These are phyloP conservation scores for Aspergillus sclerotiicarbonarius DNA, from an alignment of 495 filamentous ascomycete species.

Conservation along the genomic window DNA sequence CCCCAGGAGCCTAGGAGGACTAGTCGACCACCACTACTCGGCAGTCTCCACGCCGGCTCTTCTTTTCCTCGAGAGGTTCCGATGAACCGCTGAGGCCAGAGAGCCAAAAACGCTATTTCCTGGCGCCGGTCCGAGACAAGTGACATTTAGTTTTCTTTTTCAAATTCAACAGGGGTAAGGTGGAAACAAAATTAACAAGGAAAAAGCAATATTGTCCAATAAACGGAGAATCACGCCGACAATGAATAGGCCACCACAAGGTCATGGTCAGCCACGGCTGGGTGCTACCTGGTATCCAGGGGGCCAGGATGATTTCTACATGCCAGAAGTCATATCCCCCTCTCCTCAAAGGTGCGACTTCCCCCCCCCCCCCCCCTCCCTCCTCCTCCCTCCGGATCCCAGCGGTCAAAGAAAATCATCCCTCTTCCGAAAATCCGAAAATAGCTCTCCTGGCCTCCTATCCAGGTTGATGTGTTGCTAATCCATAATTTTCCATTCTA, in stretches of 20 bases:
- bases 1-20: background rate
- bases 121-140: constrained; percentile 15
- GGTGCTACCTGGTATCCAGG: constrained; percentile 91
- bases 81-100: constrained; percentile 8
- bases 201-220: constrained; percentile 15
- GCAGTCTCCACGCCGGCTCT: constrained; percentile 7
- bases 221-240: constrained; percentile 5
- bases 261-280: constrained; percentile 52
- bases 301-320: constrained; percentile 83
- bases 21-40: background rate
- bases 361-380: constrained; percentile 15
- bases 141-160: background rate
- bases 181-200: constrained; percentile 9
- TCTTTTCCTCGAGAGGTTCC: constrained; percentile 1
- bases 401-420: background rate
- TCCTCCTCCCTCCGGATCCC: constrained; percentile 9
- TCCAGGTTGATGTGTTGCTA: constrained; percentile 15
- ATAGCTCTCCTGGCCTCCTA: constrained; percentile 3
- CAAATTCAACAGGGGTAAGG: constrained; percentile 2
- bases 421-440: background rate
- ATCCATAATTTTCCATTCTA: constrained; percentile 14
- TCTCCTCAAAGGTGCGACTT: constrained; percentile 80
- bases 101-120: constrained; percentile 4
- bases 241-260: constrained; percentile 44
- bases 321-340: constrained; percentile 74